Base-by-base conservation (phyloP, 2,329 filamentous ascomycete genomes). In the Microsporum canis region DNA sequence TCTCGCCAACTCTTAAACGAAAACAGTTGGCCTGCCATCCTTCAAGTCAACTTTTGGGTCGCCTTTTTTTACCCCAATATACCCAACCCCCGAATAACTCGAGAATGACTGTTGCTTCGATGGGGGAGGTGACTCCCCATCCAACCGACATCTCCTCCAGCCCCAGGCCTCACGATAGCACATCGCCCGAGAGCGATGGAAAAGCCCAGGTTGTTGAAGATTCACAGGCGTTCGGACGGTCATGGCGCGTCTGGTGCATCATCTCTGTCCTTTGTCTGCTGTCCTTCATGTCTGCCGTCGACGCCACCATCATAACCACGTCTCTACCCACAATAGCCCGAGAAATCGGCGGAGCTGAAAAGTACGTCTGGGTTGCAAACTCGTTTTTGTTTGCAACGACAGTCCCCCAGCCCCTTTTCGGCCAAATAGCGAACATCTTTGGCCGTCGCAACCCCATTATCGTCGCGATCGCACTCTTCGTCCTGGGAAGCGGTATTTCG, bases 341-440 rank as follows among this genome's bases (percentile, higher is more conserved):
- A 0, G 69, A 68, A 12, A 61, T 75, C 1, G 69, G 72, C 12
- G 58, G 62, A 6, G 68, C 68, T 29, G 64, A 66, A 6, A 10
- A 60, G 12, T 75, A 74, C 53, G 63, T 74, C 4, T 75, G 72
- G 72, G 63, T 71, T 3, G 63, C 66, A 1, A 70, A 70, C 59
- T 63, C 60, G n/a, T 74, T 69, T 63, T 60, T 72, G 27, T 61
- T 75, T n/a, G 59, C 65, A 34, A 60, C 53, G 5, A 55, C 64
- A 33, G 61, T 49, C n/a, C 53, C 80, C 1, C 79, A 80, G 61
- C 81, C 81, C 0, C 64, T 82, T 0, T 78, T 77, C 49, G 79
- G 79, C 0, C 79, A 83, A 65, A 62, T 81, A 0, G 73, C 77
- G 8, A 75, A 82, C 61, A 71, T 83, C 38, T 82, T 77, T 64